Conservation (phyloP, 768 basidiomycete species). For the Lentinula boryana region DNA sequence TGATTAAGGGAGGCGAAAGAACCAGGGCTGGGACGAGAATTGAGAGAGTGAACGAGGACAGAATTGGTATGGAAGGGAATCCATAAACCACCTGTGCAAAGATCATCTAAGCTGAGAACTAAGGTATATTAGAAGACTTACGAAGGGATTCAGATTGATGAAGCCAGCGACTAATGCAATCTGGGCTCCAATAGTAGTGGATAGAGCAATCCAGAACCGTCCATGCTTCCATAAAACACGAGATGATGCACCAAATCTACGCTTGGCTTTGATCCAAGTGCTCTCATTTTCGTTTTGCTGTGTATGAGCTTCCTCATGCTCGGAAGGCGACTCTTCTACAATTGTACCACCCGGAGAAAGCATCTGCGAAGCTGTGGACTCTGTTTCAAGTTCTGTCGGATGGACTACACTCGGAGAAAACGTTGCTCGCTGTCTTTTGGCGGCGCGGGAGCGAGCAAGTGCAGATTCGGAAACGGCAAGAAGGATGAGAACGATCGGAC, state of each 20-base stretch:
- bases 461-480: slow-evolving; percentile 27
- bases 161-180: slow-evolving; percentile 41
- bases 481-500: slow-evolving; percentile 48
- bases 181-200: slow-evolving; percentile 39
- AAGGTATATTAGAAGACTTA: slow-evolving; percentile 26
- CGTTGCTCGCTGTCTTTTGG: neutral
- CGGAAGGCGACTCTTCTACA: neutral
- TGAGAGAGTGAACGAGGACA: slow-evolving; percentile 41
- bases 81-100: slow-evolving; percentile 52
- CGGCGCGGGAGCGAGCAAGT: slow-evolving; percentile 7
- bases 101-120: neutral
- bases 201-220: slow-evolving; percentile 59
- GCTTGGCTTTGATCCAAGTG: slow-evolving; percentile 18
- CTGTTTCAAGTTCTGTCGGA: slow-evolving; percentile 11
- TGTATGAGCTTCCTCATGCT: neutral
- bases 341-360: neutral
- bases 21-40: slow-evolving; percentile 42
- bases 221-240: slow-evolving; percentile 39
- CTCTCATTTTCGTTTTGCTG: slow-evolving; percentile 12
- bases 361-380: neutral
- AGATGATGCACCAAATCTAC: slow-evolving; percentile 10
- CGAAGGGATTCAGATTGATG: slow-evolving; percentile 57
- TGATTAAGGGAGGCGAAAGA: slow-evolving; percentile 30
- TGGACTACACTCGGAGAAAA: neutral
- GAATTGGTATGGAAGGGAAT: slow-evolving; percentile 43